These are phyloP conservation scores for Ceratobasidium sp. DNA, from an alignment of 1,284 basidiomycete genomes.

Conservation along the genomic window DNA sequence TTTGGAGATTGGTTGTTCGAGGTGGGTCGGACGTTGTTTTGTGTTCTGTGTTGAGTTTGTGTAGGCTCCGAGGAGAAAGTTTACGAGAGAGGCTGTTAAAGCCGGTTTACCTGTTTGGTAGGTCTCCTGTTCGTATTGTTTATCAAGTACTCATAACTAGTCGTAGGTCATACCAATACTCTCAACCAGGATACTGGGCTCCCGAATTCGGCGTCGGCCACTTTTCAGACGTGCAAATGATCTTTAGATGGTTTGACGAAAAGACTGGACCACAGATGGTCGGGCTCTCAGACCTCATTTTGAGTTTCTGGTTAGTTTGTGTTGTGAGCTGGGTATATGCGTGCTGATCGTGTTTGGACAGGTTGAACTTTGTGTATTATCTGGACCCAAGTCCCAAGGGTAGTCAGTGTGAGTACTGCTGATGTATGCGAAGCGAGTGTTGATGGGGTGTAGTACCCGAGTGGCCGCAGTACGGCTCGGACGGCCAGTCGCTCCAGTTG, in stretches of 20 bases:
- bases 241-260: slow-evolving; percentile 34
- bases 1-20: slow-evolving; percentile 39
- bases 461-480: slow-evolving; percentile 27
- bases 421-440: background rate
- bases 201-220: slow-evolving; percentile 32
- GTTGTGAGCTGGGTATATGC: slow-evolving; percentile 54
- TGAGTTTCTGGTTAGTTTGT: slow-evolving; percentile 92
- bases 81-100: slow-evolving; percentile 29
- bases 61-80: slow-evolving; percentile 34
- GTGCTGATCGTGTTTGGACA: background rate
- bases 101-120: slow-evolving; percentile 33
- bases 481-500: slow-evolving; percentile 6
- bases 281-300: slow-evolving; percentile 74
- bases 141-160: background rate
- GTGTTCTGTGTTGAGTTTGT: background rate
- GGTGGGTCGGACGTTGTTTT: background rate
- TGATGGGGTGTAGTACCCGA: slow-evolving; percentile 6
- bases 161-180: slow-evolving; percentile 33
- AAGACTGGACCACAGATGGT: slow-evolving; percentile 56
- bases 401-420: background rate
- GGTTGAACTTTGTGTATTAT: slow-evolving; percentile 30
- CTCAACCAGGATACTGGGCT: slow-evolving; percentile 34
- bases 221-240: slow-evolving; percentile 34
- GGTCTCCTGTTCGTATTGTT: background rate
- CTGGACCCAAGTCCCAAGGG: slow-evolving; percentile 11